Evolutionary conservation across 2,329 filamentous ascomycete species (phyloP), one percentile per base, ranked within the genome.

Genomic region (Phaeosphaeria sp.): DNA sequence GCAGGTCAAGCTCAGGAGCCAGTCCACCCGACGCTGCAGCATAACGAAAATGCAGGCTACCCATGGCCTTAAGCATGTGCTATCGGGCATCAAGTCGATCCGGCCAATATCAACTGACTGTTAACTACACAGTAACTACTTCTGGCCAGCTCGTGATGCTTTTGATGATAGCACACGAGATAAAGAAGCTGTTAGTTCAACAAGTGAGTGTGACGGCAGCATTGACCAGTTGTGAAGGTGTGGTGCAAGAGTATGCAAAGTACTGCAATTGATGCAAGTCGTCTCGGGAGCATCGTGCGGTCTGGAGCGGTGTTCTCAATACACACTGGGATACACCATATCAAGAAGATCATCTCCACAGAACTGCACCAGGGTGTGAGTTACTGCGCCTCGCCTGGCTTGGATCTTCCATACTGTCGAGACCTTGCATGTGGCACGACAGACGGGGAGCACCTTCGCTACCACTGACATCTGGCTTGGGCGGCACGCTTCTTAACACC

Each of bases 401-500:
- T 18, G 40, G 40, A 18, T 43, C 17, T 20, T 6, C n/a, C 20
- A 18, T 20, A 18, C 11, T 7, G 4, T 43, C 4, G 40, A 43
- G 20, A 21, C 40, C 40, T 43, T 43, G 40, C 40, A 3, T 18
- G 40, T 21, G 20, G 40, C 40, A 21, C 40, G 20, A 43, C n/a
- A 43, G 40, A 21, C 20, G 40, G 40, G n/a, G 6, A 36, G 40
- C n/a, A 36, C 30, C 30, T 13, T 36, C 30, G 30, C 42, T 22
- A 44, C 22, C 43, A 5, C 7, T 17, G 21, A 45, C 22, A 15
- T 49, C 30, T 40, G 51, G 39, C 43, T 30, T 33, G 8, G 51
- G 52, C 45, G 45, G 48, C 45, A 49, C 52, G 45, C 52, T 22
- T 43, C 45, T 49, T 36, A 43, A 33, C 33, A 40, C 51, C 24